phyloP scores from a whole-genome alignment of 2,329 filamentous ascomycete genomes.

The Diaporthe citriasiana region DNA sequence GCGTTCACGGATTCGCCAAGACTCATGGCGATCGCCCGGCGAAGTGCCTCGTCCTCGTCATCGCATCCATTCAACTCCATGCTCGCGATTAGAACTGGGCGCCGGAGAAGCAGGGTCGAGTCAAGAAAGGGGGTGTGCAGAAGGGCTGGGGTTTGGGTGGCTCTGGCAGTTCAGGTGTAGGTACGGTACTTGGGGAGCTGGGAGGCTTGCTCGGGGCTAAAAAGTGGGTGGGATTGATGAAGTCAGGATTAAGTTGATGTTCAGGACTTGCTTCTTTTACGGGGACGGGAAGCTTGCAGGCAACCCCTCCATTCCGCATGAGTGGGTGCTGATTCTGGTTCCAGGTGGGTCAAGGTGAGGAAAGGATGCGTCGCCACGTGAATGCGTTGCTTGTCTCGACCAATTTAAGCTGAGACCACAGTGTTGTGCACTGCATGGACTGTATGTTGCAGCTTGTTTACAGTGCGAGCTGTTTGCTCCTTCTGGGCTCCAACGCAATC shows the following conservation, averaged over 20 bases:
- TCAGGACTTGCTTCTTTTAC: slow-evolving; percentile 3
- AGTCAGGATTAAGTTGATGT: slow-evolving; percentile 34
- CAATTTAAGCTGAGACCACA: background rate
- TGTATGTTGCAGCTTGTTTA: background rate
- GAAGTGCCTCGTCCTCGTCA: slow-evolving; percentile 72
- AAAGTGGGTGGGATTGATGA: slow-evolving; percentile 27
- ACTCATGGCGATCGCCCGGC: slow-evolving; percentile 72
- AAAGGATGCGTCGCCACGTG: slow-evolving; percentile 23
- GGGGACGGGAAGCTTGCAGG: slow-evolving; percentile 29
- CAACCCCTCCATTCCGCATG: slow-evolving; percentile 25
- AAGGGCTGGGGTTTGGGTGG: background rate
- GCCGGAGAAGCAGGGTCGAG: background rate
- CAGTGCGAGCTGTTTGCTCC: background rate
- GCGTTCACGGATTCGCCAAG: slow-evolving; percentile 54
- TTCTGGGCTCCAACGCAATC: background rate
- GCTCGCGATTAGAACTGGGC: slow-evolving; percentile 45
- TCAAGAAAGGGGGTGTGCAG: slow-evolving; percentile 3
- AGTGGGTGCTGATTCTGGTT: background rate
- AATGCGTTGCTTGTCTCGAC: slow-evolving; percentile 28
- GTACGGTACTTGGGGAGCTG: background rate
- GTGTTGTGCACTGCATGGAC: background rate
- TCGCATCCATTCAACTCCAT: slow-evolving; percentile 51
- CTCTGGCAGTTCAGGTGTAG: background rate
- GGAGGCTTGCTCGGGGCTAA: background rate
- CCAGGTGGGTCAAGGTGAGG: slow-evolving; percentile 10